phyloP scores from a whole-genome alignment of 306 rosid species.

The Cicer bijugum region DNA sequence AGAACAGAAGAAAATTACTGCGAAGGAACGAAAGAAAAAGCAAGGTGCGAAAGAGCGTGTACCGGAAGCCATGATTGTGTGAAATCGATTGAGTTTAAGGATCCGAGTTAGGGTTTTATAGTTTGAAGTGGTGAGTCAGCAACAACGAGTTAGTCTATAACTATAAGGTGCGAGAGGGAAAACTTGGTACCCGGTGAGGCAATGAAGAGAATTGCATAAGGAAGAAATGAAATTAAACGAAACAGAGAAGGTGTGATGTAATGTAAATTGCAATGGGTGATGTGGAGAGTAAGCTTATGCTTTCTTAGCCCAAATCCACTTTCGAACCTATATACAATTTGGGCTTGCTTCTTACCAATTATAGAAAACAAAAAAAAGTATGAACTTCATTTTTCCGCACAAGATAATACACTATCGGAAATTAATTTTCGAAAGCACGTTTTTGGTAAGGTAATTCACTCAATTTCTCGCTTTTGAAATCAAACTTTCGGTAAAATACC shows the following conservation, averaged over 20 bases:
- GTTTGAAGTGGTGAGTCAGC: constrained; percentile 19
- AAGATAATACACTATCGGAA: too few relatives aligned
- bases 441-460: too few relatives aligned
- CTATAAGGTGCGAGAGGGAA: neutral
- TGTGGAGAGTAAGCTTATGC: neutral
- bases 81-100: constrained; percentile 31
- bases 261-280: neutral
- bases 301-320: too few relatives aligned
- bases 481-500: too few relatives aligned
- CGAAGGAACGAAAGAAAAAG: neutral
- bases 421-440: too few relatives aligned
- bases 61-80: constrained; percentile 52
- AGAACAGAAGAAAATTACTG: constrained; percentile 5
- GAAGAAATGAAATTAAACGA: too few relatives aligned
- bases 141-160: constrained; percentile 15
- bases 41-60: constrained; percentile 2
- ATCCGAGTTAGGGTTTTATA: constrained; percentile 48
- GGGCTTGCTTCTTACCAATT: too few relatives aligned
- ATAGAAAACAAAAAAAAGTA: too few relatives aligned
- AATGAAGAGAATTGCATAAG: neutral
- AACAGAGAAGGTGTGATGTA: neutral
- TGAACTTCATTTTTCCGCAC: too few relatives aligned
- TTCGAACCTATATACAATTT: too few relatives aligned
- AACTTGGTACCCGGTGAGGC: constrained; percentile 30
- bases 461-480: too few relatives aligned